phyloP scores from a whole-genome alignment of 192 early-diverging fungal species.

The Lobulomyces angularis region DNA sequence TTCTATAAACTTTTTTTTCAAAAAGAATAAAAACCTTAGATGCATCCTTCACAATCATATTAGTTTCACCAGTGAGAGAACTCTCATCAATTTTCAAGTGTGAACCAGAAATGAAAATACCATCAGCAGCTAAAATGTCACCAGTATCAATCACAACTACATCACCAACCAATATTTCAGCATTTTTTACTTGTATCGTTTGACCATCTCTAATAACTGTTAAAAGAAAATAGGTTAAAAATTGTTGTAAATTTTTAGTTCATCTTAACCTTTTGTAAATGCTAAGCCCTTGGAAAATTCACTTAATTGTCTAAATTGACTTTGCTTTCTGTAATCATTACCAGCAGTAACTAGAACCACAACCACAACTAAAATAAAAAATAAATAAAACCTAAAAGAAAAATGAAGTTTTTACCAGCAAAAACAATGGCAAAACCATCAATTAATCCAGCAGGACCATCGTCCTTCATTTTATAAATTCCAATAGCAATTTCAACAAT shows the following conservation, averaged over 20 bases:
- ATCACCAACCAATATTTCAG: conserved; percentile 83
- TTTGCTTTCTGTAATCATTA: conserved; percentile 51
- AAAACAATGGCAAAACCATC: conserved; percentile 72
- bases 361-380: conserved; percentile 51
- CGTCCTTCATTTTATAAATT: conserved; percentile 74
- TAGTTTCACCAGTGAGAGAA: conserved; percentile 82
- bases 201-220: conserved; percentile 60
- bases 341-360: conserved; percentile 83
- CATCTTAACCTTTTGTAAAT: no score
- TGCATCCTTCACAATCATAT: conserved; percentile 73
- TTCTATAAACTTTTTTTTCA: no score
- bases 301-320: conserved; percentile 34
- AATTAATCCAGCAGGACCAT: conserved; percentile 35
- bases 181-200: conserved; percentile 59
- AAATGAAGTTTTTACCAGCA: conserved; percentile 27
- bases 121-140: conserved; percentile 92
- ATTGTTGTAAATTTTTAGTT: no score
- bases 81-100: conserved; percentile 82
- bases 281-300: no score
- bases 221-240: conserved; percentile 21
- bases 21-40: no score
- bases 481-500: conserved; percentile 71
- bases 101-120: conserved; percentile 63
- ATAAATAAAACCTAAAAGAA: neutral
- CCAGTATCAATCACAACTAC: conserved; percentile 76